These are phyloP conservation scores for Agrocybe praecox DNA, from an alignment of 768 basidiomycete genomes.

Conservation along the genomic window DNA sequence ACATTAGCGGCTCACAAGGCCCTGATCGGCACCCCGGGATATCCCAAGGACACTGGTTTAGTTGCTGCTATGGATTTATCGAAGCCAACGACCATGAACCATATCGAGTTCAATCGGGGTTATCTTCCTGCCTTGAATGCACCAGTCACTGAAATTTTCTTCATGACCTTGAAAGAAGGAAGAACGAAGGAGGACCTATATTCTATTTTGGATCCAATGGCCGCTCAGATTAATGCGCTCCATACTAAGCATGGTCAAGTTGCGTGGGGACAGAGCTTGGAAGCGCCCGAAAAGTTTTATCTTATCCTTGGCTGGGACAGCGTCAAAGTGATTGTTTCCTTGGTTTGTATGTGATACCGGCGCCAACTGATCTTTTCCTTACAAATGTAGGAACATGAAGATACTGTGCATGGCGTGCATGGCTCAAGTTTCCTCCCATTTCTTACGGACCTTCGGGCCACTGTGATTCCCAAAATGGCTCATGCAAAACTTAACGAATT, in stretches of 20 bases:
- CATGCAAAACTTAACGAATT: neutral
- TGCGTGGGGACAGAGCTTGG: conserved; percentile 12
- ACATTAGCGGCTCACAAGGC: conserved; percentile 15
- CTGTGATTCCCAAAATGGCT: neutral
- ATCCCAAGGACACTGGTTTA: conserved; percentile 4
- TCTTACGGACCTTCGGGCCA: neutral
- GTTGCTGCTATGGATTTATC: neutral
- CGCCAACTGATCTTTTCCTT: neutral
- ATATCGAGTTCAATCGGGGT: conserved; percentile 11
- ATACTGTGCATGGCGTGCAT: neutral
- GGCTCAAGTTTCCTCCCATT: neutral
- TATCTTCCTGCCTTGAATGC: conserved; percentile 6
- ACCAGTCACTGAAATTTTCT: conserved; percentile 12
- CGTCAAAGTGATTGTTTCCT: conserved; percentile 6
- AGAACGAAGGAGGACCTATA: conserved; percentile 10
- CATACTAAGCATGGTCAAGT: conserved; percentile 4
- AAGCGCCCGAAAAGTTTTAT: conserved; percentile 12
- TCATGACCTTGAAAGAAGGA: conserved; percentile 12
- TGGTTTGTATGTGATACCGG: neutral
- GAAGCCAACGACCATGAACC: neutral
- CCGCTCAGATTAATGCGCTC: neutral
- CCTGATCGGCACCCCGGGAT: conserved; percentile 9
- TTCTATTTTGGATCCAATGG: neutral
- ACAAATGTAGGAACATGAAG: neutral
- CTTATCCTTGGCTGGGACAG: conserved; percentile 18